Conservation (phyloP, 192 early-diverging fungal species). For the Coemansia sp. region DNA sequence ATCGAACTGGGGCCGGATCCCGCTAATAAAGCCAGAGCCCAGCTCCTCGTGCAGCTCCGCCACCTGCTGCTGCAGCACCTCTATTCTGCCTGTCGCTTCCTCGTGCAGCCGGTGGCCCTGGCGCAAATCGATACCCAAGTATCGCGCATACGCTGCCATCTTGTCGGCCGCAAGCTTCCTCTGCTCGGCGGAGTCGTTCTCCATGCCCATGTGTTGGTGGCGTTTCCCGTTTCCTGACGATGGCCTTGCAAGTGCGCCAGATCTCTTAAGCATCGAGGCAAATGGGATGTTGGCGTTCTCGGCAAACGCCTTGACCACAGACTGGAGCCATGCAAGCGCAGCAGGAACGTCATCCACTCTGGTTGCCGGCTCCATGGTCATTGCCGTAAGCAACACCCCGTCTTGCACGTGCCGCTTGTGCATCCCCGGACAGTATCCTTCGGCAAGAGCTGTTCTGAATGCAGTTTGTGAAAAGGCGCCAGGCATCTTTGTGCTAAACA, state of each 20-base stretch:
- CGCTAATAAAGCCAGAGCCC: slow-evolving; percentile 82
- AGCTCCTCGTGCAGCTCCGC: slow-evolving; percentile 82
- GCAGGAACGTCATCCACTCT: slow-evolving; percentile 71
- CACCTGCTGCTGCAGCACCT: slow-evolving; percentile 70
- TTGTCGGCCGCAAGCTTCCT: slow-evolving; percentile 68
- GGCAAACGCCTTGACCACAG: slow-evolving; percentile 72
- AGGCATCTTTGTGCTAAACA: slow-evolving; percentile 92
- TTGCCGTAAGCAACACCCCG: slow-evolving; percentile 73
- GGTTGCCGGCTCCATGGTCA: slow-evolving; percentile 80
- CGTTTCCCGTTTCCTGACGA: neutral
- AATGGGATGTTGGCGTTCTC: slow-evolving; percentile 65
- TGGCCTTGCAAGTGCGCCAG: neutral
- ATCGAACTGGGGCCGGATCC: slow-evolving; percentile 81
- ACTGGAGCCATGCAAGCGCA: slow-evolving; percentile 79
- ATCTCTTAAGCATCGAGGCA: neutral
- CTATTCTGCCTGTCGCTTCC: slow-evolving; percentile 44
- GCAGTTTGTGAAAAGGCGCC: slow-evolving; percentile 82
- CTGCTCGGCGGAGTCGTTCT: neutral
- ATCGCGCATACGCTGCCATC: slow-evolving; percentile 77
- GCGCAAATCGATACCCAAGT: slow-evolving; percentile 78
- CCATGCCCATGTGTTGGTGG: neutral
- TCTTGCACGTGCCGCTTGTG: slow-evolving; percentile 72
- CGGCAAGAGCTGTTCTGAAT: slow-evolving; percentile 64
- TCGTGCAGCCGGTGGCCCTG: slow-evolving; percentile 69
- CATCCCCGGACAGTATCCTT: slow-evolving; percentile 54